Evolutionary conservation across 768 basidiomycete genomes (phyloP), one percentile per base, ranked within the genome.

Genomic region (Hortiboletus campestris): DNA sequence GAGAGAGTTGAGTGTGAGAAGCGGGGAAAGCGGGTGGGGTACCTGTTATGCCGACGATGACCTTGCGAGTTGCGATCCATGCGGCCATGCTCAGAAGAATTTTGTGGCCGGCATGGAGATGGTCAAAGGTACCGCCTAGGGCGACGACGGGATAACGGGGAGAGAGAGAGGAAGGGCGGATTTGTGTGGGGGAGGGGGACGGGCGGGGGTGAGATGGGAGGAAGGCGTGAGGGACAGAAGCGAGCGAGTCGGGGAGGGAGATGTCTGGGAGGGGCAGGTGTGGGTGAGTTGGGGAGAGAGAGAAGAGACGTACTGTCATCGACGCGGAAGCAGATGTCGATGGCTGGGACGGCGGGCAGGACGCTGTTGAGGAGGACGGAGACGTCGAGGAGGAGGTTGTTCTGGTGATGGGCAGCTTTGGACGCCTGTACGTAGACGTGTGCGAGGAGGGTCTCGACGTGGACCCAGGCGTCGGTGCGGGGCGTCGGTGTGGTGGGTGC

Each of bases 81-180:
- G 91, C 85, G 13, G 84, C 88, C 85, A 97, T 93, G 65, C 92
- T 91, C 12, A 99, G 81, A 29, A 99, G 82, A 56, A 99, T 95
- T 74, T 97, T 97, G 76, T 99, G 97, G 0, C 96, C 97, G 5
- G 94, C 84, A 67, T 99, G 97, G 16, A 99, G 82, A 70, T 98
- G 97, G 73, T 99, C 97, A 72, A 98, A 98, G 0, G 97, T 98
- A 0, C 97, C 97, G 7, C 97, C 96, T 9, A 98, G 78, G 0
- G 85, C 89, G n/a, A 88, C 83, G 49, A 93, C 89, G 13, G 87
- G 88, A 66, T 75, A 80, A 13, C 59, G 47, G 6, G 74, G 59
- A 1, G 58, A 48, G 19, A n/a, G 46, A 3, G 42, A 54, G 25
- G 25, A 25, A 29, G 46, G 36, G 28, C 8, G 36, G 10, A 29